These are phyloP conservation scores for Penicillium sp. DNA, from an alignment of 2,329 filamentous ascomycete species.

Conservation along the genomic window DNA sequence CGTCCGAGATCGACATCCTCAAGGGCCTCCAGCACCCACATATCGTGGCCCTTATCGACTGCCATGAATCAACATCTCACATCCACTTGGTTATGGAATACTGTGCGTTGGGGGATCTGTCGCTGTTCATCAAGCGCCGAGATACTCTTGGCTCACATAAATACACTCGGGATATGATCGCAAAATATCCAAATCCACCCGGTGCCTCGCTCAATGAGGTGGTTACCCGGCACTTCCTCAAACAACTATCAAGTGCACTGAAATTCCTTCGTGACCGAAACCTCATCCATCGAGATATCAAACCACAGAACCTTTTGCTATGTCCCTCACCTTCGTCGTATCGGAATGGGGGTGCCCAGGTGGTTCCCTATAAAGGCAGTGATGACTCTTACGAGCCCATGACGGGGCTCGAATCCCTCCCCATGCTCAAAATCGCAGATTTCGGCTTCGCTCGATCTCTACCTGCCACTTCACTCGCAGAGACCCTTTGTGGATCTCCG, in stretches of 20 bases:
- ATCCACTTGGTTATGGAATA: conserved; percentile 99
- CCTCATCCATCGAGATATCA: conserved; percentile 94
- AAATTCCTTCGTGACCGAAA: conserved; percentile 82
- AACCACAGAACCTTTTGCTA: conserved; percentile 91
- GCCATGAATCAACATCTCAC: conserved; percentile 78
- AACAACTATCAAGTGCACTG: conserved; percentile 88
- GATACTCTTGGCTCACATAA: conserved; percentile 75
- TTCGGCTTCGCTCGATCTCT: conserved; percentile 97
- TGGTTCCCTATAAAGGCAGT: conserved; percentile 72
- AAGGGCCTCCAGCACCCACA: conserved; percentile 92
- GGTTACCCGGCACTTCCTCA: conserved; percentile 91
- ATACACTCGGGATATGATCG: conserved; percentile 83
- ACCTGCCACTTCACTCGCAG: conserved; percentile 84
- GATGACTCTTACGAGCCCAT: conserved; percentile 77
- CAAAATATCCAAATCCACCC: conserved; percentile 82
- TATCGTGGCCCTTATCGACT: conserved; percentile 94
- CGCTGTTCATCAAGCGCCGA: conserved; percentile 93
- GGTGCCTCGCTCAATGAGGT: conserved; percentile 92
- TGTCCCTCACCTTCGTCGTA: conserved; percentile 76
- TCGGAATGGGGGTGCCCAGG: conserved; percentile 58
- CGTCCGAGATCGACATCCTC: conserved; percentile 92
- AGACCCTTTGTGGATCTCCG: conserved; percentile 93
- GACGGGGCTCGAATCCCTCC: conserved; percentile 76
- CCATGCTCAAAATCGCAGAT: conserved; percentile 96
- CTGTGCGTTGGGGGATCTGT: conserved; percentile 91